Evolutionary conservation across 2,329 filamentous ascomycete species (phyloP).

Genomic region (Fusarium pseudonygamai): DNA sequence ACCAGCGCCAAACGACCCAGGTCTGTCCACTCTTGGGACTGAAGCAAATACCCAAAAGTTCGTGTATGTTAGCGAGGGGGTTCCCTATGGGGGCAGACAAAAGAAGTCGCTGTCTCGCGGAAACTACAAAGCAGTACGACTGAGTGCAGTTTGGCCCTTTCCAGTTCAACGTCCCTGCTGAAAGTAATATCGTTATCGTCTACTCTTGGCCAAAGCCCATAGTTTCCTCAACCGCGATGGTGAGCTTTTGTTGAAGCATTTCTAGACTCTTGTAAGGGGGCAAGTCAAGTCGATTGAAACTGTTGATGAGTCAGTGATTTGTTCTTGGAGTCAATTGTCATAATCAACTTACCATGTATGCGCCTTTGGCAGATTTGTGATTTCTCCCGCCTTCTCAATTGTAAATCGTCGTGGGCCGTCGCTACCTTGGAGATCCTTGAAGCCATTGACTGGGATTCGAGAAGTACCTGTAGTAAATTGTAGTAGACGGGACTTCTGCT

Average conservation of each 20-base stretch:
- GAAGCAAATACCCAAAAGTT: slow-evolving; percentile 47
- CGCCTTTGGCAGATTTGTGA: slow-evolving; percentile 90
- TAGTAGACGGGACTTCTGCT: slow-evolving; percentile 94
- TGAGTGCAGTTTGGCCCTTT: slow-evolving; percentile 14
- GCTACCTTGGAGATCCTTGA: slow-evolving; percentile 98
- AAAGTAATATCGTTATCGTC: slow-evolving; percentile 32
- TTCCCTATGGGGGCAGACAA: slow-evolving; percentile 24
- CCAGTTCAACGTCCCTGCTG: slow-evolving; percentile 24
- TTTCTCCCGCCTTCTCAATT: slow-evolving; percentile 96
- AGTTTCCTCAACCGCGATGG: slow-evolving; percentile 97
- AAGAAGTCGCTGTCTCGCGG: slow-evolving; percentile 20
- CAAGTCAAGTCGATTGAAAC: slow-evolving; percentile 96
- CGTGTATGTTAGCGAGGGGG: slow-evolving; percentile 30
- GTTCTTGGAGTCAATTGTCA: background rate
- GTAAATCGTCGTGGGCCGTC: slow-evolving; percentile 96
- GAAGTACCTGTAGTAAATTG: slow-evolving; percentile 98
- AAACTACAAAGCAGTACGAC: slow-evolving; percentile 32
- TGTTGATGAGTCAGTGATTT: slow-evolving; percentile 51
- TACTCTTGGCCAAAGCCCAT: slow-evolving; percentile 99
- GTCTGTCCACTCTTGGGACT: slow-evolving; percentile 45
- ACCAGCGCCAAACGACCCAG: slow-evolving; percentile 47
- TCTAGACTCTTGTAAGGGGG: slow-evolving; percentile 93
- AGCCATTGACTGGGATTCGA: slow-evolving; percentile 97
- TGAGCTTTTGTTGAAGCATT: slow-evolving; percentile 85
- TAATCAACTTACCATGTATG: slow-evolving; percentile 85